A percentile compares a stretch with the other conserved stretches of the same genome.
Evolutionary conservation across 176 grass and related monocot genomes (phyloP).

Genomic region (Secale cereale): DNA sequence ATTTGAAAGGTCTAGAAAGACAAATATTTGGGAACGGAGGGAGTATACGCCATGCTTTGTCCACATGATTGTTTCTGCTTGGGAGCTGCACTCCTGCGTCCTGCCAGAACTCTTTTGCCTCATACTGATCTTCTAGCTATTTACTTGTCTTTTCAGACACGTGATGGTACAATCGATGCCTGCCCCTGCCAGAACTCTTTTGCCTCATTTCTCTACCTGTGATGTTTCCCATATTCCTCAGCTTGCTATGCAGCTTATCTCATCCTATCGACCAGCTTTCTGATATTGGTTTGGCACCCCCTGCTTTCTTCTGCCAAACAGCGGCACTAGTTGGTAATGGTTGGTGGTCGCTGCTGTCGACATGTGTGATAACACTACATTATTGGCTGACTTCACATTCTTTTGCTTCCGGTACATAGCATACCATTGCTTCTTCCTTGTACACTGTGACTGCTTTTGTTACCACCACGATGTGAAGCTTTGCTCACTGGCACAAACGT

Average conservation of each 20-base stretch:
- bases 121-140: not conserved
- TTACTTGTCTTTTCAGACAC: not conserved
- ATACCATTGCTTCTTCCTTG: not conserved
- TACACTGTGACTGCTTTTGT: not conserved
- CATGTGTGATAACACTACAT: not conserved
- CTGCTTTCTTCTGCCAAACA: not conserved
- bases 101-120: not conserved
- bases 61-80: not conserved
- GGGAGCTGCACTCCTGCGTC: not conserved
- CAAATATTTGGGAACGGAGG: too few species aligned
- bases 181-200: not conserved
- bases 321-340: not conserved
- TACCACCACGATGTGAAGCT: not conserved
- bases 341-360: not conserved
- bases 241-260: not conserved
- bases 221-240: not conserved
- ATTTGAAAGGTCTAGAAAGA: too few species aligned
- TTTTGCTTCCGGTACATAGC: not conserved
- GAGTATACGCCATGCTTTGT: not conserved
- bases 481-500: not conserved
- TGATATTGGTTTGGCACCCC: not conserved
- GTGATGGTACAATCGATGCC: not conserved
- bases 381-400: not conserved
- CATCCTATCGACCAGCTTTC: not conserved
- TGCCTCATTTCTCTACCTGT: not conserved